Percentiles rank a stretch among this genome's conserved stretches.
Conservation (phyloP, 208 protist genomes). For the Acanthamoeba castellanii region DNA sequence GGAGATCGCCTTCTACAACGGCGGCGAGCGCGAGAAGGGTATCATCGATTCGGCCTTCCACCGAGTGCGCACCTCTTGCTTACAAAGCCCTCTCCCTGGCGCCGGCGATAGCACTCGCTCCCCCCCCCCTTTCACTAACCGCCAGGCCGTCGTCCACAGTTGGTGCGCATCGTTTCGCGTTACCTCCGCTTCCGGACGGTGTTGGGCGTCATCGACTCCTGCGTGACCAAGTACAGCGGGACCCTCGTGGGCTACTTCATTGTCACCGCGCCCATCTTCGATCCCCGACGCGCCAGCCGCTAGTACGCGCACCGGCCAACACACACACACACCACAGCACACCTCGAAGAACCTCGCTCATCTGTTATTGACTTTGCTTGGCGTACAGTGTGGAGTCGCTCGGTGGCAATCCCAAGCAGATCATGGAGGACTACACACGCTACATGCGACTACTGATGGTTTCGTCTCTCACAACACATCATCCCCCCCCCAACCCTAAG, state of each 20-base stretch:
- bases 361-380: background rate
- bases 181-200: constrained; percentile 33
- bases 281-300: constrained; percentile 5
- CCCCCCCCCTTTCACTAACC: no score
- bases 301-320: background rate
- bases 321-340: background rate
- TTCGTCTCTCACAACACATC: background rate
- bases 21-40: constrained; percentile 27
- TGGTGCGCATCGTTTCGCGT: background rate
- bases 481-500: no score
- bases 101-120: no score
- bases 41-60: constrained; percentile 27
- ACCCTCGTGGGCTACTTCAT: constrained; percentile 58
- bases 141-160: background rate
- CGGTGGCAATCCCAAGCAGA: constrained; percentile 16
- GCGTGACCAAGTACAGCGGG: constrained; percentile 42
- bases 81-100: no score
- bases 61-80: background rate
- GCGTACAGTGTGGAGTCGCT: background rate
- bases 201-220: constrained; percentile 24
- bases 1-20: constrained; percentile 81
- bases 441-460: constrained; percentile 30
- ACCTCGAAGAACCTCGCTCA: background rate
- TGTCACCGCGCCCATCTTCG: constrained; percentile 22
- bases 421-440: constrained; percentile 58